phyloP scores from a whole-genome alignment of 768 basidiomycete genomes.

The Tremella fuciformis region DNA sequence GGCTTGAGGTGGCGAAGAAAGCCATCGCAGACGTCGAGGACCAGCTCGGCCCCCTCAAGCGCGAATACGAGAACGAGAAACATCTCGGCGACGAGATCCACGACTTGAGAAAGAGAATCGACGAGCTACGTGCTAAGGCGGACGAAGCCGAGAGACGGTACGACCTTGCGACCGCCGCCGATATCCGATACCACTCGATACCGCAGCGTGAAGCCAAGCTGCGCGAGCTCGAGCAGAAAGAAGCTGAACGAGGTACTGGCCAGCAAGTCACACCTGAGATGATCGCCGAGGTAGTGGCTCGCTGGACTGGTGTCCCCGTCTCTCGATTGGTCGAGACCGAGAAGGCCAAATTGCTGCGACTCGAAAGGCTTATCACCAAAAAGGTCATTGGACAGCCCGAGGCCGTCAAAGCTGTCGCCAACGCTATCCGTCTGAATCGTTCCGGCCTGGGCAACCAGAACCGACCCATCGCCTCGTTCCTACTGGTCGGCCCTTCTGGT shows the following conservation, averaged over 20 bases:
- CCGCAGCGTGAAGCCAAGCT: conserved; percentile 71
- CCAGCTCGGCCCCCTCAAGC: conserved; percentile 72
- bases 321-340: conserved; percentile 60
- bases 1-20: conserved; percentile 69
- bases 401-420: conserved; percentile 51
- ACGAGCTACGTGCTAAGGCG: conserved; percentile 84
- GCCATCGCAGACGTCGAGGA: conserved; percentile 80
- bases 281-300: conserved; percentile 28
- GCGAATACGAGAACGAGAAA: conserved; percentile 85
- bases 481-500: conserved; percentile 52
- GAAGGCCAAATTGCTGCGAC: conserved; percentile 49
- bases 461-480: conserved; percentile 51
- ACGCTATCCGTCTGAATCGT: conserved; percentile 52
- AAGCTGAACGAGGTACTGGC: conserved; percentile 55
- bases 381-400: conserved; percentile 80
- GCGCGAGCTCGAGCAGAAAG: conserved; percentile 61
- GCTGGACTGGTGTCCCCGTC: conserved; percentile 71
- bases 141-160: conserved; percentile 88
- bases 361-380: conserved; percentile 51
- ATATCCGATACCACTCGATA: conserved; percentile 85
- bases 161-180: conserved; percentile 56
- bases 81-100: conserved; percentile 75
- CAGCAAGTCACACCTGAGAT: conserved; percentile 59
- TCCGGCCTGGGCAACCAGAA: conserved; percentile 50
- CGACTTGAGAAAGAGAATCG: conserved; percentile 71